Evolutionary conservation across 2,329 filamentous ascomycete species (phyloP).

Genomic region (Kalaharituber pfeilii): DNA sequence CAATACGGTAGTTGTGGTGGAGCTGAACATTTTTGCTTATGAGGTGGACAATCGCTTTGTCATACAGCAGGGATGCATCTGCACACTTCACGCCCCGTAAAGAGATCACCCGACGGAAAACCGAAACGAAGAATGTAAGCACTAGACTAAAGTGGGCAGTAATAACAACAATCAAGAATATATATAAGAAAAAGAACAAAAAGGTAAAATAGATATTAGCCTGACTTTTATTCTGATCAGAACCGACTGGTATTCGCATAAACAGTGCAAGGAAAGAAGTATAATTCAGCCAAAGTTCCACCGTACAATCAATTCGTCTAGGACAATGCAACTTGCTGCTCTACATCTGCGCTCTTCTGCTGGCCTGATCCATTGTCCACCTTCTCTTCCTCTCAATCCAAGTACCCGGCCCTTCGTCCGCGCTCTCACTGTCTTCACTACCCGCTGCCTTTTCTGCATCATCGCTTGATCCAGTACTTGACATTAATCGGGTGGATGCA

Average conservation of each 20-base stretch:
- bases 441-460: background rate
- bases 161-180: no score
- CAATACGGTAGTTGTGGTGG: no score
- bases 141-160: no score
- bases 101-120: no score
- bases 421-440: background rate
- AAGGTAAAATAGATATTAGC: background rate
- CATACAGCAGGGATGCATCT: no score
- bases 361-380: conserved; percentile 1
- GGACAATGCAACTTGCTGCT: background rate
- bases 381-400: background rate
- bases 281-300: background rate
- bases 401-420: background rate
- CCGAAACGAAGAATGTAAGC: no score
- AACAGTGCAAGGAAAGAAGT: background rate
- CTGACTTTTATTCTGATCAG: background rate
- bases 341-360: background rate
- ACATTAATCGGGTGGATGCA: background rate
- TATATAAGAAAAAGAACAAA: background rate
- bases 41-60: no score
- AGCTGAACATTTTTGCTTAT: no score
- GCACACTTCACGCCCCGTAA: no score
- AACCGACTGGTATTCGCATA: background rate
- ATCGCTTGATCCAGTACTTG: background rate
- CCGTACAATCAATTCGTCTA: background rate